Evolutionary conservation across 1,284 basidiomycete species (phyloP).

Genomic region (Ustilago lituana): DNA sequence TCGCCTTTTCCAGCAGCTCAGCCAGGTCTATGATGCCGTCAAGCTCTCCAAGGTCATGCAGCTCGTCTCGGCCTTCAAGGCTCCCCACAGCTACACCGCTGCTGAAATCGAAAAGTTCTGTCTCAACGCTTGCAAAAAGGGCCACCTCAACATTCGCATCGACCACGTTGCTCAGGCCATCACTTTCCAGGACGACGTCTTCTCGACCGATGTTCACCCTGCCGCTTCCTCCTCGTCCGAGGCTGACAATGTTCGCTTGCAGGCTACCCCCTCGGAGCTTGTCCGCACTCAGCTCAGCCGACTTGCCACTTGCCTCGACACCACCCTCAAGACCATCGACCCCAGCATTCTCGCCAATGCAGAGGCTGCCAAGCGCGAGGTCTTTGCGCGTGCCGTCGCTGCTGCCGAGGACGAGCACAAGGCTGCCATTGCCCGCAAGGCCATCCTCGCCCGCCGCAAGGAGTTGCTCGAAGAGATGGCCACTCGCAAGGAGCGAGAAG

Average conservation of each 20-base stretch:
- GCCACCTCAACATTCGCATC: constrained; percentile 86
- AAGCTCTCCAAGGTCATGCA: constrained; percentile 69
- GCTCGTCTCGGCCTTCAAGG: constrained; percentile 65
- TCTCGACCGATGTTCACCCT: constrained; percentile 62
- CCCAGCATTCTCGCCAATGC: constrained; percentile 48
- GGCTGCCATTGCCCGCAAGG: constrained; percentile 62
- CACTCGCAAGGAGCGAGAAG: constrained; percentile 88
- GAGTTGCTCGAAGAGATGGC: constrained; percentile 88
- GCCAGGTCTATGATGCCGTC: constrained; percentile 92
- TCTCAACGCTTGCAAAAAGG: constrained; percentile 88
- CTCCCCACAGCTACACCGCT: constrained; percentile 60
- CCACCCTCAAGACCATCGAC: constrained; percentile 62
- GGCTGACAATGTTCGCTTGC: constrained; percentile 60
- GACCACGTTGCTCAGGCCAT: constrained; percentile 90
- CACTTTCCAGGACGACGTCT: constrained; percentile 80
- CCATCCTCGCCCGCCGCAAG: constrained; percentile 82
- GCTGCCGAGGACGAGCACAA: constrained; percentile 64
- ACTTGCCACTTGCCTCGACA: constrained; percentile 63
- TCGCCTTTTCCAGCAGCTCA: constrained; percentile 90
- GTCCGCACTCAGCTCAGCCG: constrained; percentile 66
- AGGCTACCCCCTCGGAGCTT: constrained; percentile 64
- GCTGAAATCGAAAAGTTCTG: constrained; percentile 74
- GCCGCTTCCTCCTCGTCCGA: constrained; percentile 49
- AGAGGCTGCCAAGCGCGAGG: constrained; percentile 53
- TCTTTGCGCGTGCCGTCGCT: constrained; percentile 60